Base-by-base conservation (phyloP, 768 basidiomycete species). In the Amanita molliuscula region DNA sequence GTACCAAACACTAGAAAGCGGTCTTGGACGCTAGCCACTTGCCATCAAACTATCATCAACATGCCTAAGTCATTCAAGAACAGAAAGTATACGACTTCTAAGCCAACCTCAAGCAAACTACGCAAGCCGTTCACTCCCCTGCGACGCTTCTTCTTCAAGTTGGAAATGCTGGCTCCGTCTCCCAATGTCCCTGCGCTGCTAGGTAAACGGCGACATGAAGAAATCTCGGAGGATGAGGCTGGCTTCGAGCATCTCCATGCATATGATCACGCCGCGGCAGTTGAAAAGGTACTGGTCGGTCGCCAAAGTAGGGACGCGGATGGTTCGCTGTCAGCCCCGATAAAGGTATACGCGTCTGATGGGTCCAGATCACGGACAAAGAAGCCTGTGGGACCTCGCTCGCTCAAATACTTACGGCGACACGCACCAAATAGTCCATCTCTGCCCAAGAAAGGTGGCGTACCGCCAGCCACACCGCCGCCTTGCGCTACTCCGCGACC, bases 141-240 rank as follows among this genome's bases (percentile, higher is more conserved):
- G 44, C 68, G 71, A 11, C 68, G 70, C 40, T 64, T 73, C 50
- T 62, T 75, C 43, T 68, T 66, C 62, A 68, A 68, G 47, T 58
- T 74, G 41, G 65, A 72, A 46, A 55, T 65, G 16, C 54, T 66
- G 13, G 65, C 31, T 20, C 21, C 57, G 20, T 58, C 64, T 29
- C 35, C 38, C 11, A 51, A 40, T 36, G 26, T 46, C 4, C 50
- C 49, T 20, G 51, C 43, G 25, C 40, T 59, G 13, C 53, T 62
- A 16, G 61, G 64, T 23, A 68, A 66, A 23, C 61, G 63, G 25
- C 55, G 53, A 28, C 59, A 56, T 26, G 55, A 57, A 16, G 53
- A 58, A 33, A 23, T 52, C 28, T 47, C 54, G 46, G 51, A 53
- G 13, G 33, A 47, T 23, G 28, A 25, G 45, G 50, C 49, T 31